Evolutionary conservation across 139 green algal species (phyloP), one percentile per base, ranked within the genome.

Genomic region (Chlamydomonas sp.): DNA sequence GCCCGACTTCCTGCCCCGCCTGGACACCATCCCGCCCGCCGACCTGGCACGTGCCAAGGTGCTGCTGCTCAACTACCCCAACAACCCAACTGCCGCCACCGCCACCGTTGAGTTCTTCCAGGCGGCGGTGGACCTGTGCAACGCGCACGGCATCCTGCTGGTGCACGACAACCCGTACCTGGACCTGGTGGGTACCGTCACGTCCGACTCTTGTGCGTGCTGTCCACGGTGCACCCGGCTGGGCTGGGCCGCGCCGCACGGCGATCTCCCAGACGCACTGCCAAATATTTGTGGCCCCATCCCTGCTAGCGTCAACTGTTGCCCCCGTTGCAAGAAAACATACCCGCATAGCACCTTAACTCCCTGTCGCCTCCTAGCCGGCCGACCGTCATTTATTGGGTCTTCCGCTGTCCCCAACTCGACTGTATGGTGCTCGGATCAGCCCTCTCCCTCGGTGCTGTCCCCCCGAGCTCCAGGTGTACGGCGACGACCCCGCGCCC

Each of bases 31-130:
- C 1, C 0, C 57, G 63, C 7, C n/a, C 12, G 16, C 15, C 3
- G 77, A 91, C 7, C 76, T 85, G 58, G 12, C 6, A 0, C 7
- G 62, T 2, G 61, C 62, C 12, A 81, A 73, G 63, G 87, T 86
- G 79, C 71, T 95, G 79, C 90, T 95, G 72, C 89, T 95, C 63
- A 95, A 95, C 83, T 93, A 94, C 88, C 92, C 92, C 69, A 93
- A 95, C 89, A 95, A 95, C 89, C 92, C 92, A 57, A 94, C 92
- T 1, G 68, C 83, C 5, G 90, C 83, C 0, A 89, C 89, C 2
- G 90, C 89, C 16, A 80, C 83, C 14, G 17, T 85, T 10, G 84
- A 60, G 10, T 95, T 95, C 83, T 95, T 92, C 87, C 60, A 66
- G 73, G 10, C 12, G 0, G 90, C 89, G 60, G 78, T 95, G 57